Percentiles rank a stretch among this genome's conserved stretches.
These are phyloP conservation scores for Suhomyces chickasaworum DNA, from an alignment of 1,139 yeast species.

Conservation along the genomic window DNA sequence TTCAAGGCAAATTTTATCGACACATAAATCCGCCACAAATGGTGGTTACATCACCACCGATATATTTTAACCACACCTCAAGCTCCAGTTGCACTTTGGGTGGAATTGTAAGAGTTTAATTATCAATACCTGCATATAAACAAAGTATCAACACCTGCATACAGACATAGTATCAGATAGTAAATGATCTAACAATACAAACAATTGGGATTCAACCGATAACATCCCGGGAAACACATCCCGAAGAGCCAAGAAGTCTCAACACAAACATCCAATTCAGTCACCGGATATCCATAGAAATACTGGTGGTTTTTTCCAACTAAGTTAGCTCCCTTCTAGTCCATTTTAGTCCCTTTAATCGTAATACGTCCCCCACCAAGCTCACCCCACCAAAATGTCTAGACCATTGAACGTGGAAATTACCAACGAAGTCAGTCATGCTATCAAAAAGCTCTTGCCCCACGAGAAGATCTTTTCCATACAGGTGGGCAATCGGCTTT, in stretches of 20 bases:
- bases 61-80: no score
- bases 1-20: no score
- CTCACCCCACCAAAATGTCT: no score
- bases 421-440: conserved; percentile 42
- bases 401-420: conserved; percentile 17
- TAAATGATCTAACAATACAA: not conserved
- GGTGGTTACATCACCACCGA: no score
- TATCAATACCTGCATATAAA: no score
- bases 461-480: conserved; percentile 67
- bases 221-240: not conserved
- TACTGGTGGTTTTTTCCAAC: not conserved
- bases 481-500: conserved; percentile 68
- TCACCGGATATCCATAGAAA: not conserved
- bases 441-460: conserved; percentile 63
- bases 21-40: no score
- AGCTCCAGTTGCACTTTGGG: no score
- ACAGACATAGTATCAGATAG: not conserved
- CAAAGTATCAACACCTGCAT: not conserved
- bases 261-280: no score
- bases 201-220: not conserved
- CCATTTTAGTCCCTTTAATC: not conserved
- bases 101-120: no score
- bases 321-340: no score
- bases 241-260: not conserved
- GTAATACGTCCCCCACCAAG: not conserved